Conservation (phyloP, 192 early-diverging fungal species). For the Coemansia sp. region DNA sequence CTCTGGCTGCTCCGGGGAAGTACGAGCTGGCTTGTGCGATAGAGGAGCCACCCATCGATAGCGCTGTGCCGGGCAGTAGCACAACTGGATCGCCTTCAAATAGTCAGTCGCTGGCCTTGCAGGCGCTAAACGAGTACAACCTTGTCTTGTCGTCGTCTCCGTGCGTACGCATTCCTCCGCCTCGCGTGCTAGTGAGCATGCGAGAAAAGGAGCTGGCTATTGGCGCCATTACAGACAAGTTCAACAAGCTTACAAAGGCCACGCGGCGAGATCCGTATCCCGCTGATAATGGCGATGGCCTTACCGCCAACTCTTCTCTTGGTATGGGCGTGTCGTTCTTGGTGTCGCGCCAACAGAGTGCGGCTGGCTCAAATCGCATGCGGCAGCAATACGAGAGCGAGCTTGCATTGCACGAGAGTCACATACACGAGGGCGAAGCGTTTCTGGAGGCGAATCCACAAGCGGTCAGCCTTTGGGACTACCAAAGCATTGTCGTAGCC, state of each 20-base stretch:
- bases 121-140: constrained; percentile 62
- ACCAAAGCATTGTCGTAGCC: constrained; percentile 50
- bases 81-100: background rate
- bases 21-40: constrained; percentile 11
- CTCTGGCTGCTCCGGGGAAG: constrained; percentile 50
- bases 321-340: constrained; percentile 45
- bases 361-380: constrained; percentile 44
- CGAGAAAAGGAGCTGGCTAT: constrained; percentile 58
- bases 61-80: background rate
- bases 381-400: constrained; percentile 55
- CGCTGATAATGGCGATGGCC: background rate
- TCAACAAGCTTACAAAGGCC: constrained; percentile 24
- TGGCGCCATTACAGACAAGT: constrained; percentile 26
- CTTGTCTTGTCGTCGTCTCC: constrained; percentile 86
- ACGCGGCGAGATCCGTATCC: constrained; percentile 10
- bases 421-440: constrained; percentile 42
- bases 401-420: constrained; percentile 41
- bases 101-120: constrained; percentile 31
- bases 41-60: background rate
- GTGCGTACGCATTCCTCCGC: constrained; percentile 79
- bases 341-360: constrained; percentile 51
- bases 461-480: constrained; percentile 49
- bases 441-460: constrained; percentile 48
- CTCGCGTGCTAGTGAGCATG: constrained; percentile 72
- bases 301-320: background rate